Conservation (phyloP, 352 stramenopile species). For the Phytophthora pistaciae region DNA sequence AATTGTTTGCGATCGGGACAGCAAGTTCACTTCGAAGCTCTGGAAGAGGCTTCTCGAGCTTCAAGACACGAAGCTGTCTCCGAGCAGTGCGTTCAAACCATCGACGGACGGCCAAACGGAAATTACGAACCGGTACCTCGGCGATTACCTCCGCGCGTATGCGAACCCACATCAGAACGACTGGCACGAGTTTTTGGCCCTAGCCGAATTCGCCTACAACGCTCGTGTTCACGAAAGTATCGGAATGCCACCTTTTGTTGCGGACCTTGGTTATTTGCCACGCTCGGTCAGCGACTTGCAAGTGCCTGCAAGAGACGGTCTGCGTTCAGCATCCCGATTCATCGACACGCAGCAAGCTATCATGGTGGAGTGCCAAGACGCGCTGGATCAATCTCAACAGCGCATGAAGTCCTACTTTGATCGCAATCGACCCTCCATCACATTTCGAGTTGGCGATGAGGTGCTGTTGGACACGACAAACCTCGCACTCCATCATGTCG, state of each 20-base stretch:
- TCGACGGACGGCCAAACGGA: conserved; percentile 18
- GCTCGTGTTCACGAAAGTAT: conserved; percentile 2
- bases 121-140: conserved; percentile 7
- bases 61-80: conserved; percentile 1
- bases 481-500: conserved; percentile 8
- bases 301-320: too few species aligned
- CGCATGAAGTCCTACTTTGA: conserved; percentile 18
- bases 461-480: conserved; percentile 7
- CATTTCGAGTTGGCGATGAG: conserved; percentile 8
- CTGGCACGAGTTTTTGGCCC: conserved; percentile 8
- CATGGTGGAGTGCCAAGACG: conserved; percentile 9
- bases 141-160: conserved; percentile 9
- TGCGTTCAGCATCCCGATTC: too few species aligned
- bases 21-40: conserved; percentile 5
- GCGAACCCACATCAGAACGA: conserved; percentile 2
- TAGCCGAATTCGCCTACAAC: conserved; percentile 17
- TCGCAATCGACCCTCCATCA: background rate
- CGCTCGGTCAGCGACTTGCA: background rate
- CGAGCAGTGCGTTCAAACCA: conserved; percentile 14
- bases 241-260: conserved; percentile 1
- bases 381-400: too few species aligned
- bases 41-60: conserved; percentile 2
- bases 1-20: conserved; percentile 19
- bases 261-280: conserved; percentile 4
- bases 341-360: too few species aligned